phyloP scores from a whole-genome alignment of 352 stramenopile genomes.

The Pythium apleroticum region DNA sequence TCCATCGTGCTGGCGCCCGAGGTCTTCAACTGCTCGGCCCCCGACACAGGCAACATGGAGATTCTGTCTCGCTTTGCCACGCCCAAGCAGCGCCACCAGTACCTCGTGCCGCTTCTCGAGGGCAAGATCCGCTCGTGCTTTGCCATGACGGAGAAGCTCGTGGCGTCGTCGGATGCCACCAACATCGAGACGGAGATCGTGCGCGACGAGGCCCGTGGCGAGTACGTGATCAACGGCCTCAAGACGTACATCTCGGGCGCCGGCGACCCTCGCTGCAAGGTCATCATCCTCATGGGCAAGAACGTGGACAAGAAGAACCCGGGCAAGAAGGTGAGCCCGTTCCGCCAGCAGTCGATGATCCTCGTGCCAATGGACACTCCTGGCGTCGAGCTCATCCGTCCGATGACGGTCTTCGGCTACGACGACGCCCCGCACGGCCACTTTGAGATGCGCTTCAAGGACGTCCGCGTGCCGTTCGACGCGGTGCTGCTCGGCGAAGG shows the following conservation, averaged over 20 bases:
- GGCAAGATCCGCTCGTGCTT: slow-evolving; percentile 94
- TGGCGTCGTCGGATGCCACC: slow-evolving; percentile 95
- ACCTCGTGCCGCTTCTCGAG: slow-evolving; percentile 92
- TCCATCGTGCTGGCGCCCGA: slow-evolving; percentile 90
- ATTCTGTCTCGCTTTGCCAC: slow-evolving; percentile 94
- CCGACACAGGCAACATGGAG: slow-evolving; percentile 99
- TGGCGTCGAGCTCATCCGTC: slow-evolving; percentile 90
- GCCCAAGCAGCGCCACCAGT: slow-evolving; percentile 90
- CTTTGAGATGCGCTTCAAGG: slow-evolving; percentile 96
- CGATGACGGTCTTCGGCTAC: slow-evolving; percentile 95
- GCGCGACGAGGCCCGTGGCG: slow-evolving; percentile 57
- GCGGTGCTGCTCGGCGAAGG: slow-evolving; percentile 82
- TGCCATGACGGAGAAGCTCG: slow-evolving; percentile 96
- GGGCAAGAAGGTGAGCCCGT: slow-evolving; percentile 34
- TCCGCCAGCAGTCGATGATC: slow-evolving; percentile 88
- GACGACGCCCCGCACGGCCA: slow-evolving; percentile 95
- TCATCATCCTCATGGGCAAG: slow-evolving; percentile 87
- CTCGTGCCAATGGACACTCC: slow-evolving; percentile 90
- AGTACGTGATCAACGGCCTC: slow-evolving; percentile 93
- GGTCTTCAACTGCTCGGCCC: slow-evolving; percentile 96
- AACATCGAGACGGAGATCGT: slow-evolving; percentile 92
- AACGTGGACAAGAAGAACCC: slow-evolving; percentile 37
- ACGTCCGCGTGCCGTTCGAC: slow-evolving; percentile 90
- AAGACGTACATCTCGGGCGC: slow-evolving; percentile 98
- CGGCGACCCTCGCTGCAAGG: slow-evolving; percentile 93